Percentiles rank a stretch among this genome's conserved stretches.
These are phyloP conservation scores for Fusarium sp. DNA, from an alignment of 2,329 filamentous ascomycete species.

Conservation along the genomic window DNA sequence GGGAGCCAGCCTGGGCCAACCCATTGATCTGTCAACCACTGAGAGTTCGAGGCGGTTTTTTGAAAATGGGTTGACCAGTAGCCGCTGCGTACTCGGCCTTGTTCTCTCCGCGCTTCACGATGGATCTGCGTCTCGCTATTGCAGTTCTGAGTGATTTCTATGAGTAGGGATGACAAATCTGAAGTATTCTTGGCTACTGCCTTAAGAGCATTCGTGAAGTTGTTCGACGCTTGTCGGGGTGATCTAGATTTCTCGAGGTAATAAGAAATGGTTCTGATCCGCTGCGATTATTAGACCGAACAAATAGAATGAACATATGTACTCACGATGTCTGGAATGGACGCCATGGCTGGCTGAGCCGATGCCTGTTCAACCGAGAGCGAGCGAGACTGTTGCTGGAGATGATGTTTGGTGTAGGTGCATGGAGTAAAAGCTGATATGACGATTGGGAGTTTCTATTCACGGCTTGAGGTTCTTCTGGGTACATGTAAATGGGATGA, in stretches of 20 bases:
- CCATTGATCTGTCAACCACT: neutral
- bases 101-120: neutral
- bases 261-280: no score
- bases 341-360: neutral
- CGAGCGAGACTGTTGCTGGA: neutral
- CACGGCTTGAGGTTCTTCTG: no score
- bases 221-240: no score
- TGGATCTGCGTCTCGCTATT: fast-evolving
- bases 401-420: no score
- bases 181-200: no score
- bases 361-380: neutral
- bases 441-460: neutral
- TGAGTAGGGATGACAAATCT: neutral
- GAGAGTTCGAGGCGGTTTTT: neutral
- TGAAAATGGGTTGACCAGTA: neutral
- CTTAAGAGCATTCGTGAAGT: no score
- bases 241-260: no score
- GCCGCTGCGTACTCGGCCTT: neutral
- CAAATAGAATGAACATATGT: no score
- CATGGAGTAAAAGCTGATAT: neutral
- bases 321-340: neutral
- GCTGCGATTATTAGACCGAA: no score
- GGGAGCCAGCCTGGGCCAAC: neutral
- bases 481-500: no score
- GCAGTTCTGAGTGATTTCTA: no score